phyloP scores from a whole-genome alignment of 2,329 filamentous ascomycete genomes.

The Parascedosporium putredinis region DNA sequence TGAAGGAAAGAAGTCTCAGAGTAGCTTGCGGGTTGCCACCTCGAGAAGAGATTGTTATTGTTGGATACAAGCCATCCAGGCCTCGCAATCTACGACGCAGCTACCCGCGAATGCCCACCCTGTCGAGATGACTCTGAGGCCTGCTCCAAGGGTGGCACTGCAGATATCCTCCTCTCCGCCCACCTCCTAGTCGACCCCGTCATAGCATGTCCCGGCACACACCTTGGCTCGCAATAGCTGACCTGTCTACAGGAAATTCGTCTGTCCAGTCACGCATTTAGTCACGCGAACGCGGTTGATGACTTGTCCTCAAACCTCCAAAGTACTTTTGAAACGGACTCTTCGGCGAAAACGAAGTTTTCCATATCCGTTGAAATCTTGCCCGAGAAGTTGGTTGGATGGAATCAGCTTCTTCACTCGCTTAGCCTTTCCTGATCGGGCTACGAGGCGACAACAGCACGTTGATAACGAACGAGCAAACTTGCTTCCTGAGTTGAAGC shows the following conservation, averaged over 20 bases:
- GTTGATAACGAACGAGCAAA: too few relatives aligned
- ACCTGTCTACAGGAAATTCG: too few relatives aligned
- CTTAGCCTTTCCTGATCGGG: slow-evolving; percentile 5
- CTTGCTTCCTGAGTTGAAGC: too few relatives aligned
- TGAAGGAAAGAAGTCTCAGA: background rate
- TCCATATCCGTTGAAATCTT: background rate
- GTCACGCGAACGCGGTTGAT: background rate
- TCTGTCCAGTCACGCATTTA: background rate
- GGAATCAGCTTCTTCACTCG: background rate
- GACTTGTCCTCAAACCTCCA: background rate
- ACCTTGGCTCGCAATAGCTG: too few relatives aligned
- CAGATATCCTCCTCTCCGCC: too few relatives aligned
- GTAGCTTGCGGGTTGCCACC: background rate
- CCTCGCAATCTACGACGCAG: too few relatives aligned
- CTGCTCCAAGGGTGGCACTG: too few relatives aligned
- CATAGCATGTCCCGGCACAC: background rate
- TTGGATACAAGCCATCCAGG: too few relatives aligned
- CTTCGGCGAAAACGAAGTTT: background rate
- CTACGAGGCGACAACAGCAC: too few relatives aligned
- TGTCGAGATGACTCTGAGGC: too few relatives aligned
- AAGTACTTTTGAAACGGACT: background rate
- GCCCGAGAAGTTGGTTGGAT: too few relatives aligned
- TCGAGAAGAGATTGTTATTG: background rate
- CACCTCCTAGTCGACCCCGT: background rate
- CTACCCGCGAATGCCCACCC: too few relatives aligned